Base-by-base conservation (phyloP, 768 basidiomycete species). In the Russula griseocarnosa region DNA sequence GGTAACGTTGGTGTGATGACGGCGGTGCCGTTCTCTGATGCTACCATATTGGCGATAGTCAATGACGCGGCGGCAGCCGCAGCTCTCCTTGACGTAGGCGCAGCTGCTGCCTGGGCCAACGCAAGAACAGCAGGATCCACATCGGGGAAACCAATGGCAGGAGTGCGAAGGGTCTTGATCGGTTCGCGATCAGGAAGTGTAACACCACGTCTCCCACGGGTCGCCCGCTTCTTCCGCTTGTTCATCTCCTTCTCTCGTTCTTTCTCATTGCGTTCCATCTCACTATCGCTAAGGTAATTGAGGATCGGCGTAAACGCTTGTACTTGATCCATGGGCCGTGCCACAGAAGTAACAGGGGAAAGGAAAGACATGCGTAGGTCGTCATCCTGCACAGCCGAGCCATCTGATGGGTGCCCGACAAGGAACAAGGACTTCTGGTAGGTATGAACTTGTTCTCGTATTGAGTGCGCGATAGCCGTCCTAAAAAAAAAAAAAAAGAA, bases 401-500 rank as follows among this genome's bases (percentile, higher is more conserved):
- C 91, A 69, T 94, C 90, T 6, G 87, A 84, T 4, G 90, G 85
- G 72, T 96, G 92, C 1, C 94, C 92, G 60, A 94, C 85, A 40
- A 96, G 82, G 81, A 92, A 91, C 20, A 98, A 82, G 0, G 92
- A 95, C 72, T 94, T 93, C 74, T 92, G 88, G 77, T 94, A 94
- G 2, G 87, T 84, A 64, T 94, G 88, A 8, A 94, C 83, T 77
- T 99, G 97, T 73, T 99, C 97, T 34, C 96, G 86, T 69, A 98
- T 98, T 24, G 88, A 88, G 73, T 98, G 96, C 0, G 94, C 87
- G 65, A 99, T 92, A 26, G 94, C 94, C 16, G 95, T 98, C 72
- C 94, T 96, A 7, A 32, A 8, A 40, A 32, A 26, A n/a, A 7
- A 32, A 8, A 40, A 32, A 16, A 24, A 32, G 6, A n/a, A 46